Base-by-base conservation (phyloP, 2,329 filamentous ascomycete species). In the Cercospora janseana region DNA sequence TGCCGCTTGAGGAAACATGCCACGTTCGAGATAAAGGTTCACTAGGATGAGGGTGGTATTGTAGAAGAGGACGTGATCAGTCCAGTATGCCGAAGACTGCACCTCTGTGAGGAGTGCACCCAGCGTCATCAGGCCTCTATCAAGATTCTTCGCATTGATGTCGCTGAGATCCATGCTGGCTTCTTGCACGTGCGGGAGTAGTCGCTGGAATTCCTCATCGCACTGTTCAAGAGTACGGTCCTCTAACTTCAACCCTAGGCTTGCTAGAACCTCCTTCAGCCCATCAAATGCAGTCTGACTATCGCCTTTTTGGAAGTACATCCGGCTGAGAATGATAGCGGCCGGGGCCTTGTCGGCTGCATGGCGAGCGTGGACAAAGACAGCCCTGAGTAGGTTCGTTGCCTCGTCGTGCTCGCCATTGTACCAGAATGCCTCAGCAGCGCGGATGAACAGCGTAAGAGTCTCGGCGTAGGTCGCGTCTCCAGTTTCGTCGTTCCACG, bases 401-500 rank as follows among this genome's bases (percentile, higher is more conserved):
- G 88, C 87, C 45, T 85, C 79, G 1, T 78, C 73, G 51, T 85
- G 81, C 57, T 89, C 81, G 4, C 83, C 83, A 74, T 91, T 85
- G 62, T 87, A 89, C 63, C 90, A 82, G 60, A 88, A 85, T 65
- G 88, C 89, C 66, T 95, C 90, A 3, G 90, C 87, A 4, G 88
- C 82, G 46, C 87, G 82, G 4, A 90, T 82, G 66, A 88, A 84
- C 2, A 95, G 75, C 55, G 85, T 83, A 55, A 94, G 76, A 0
- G 90, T 95, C 70, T 97, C 92, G 8, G 89, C 83, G 61, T 95
- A 95, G 37, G 82, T 86, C 0, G 87, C 85, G 65, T 96, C 92
- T 4, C 80, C 77, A 10, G 72, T 69, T 5, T 52, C 40, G 23
- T 86, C 83, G 32, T 80, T 75, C 92, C 92, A 97, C 1, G 87